Conservation (phyloP, 2,329 filamentous ascomycete genomes). For the Anthostomella pinea region DNA sequence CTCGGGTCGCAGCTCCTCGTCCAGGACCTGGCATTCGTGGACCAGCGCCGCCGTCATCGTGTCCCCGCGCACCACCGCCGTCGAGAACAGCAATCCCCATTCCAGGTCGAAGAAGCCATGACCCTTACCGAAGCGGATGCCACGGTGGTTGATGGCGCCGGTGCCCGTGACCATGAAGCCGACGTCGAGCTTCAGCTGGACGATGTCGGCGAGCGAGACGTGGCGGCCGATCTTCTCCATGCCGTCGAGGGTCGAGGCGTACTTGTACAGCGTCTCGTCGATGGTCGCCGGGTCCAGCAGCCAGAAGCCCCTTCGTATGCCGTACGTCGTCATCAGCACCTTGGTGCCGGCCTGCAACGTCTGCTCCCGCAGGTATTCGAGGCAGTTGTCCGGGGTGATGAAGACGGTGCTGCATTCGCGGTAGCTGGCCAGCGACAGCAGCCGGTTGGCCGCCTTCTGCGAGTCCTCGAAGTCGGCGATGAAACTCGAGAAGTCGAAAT, state of each 20-base stretch:
- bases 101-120: slow-evolving; percentile 42
- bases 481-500: slow-evolving; percentile 41
- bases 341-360: slow-evolving; percentile 39
- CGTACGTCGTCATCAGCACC: slow-evolving; percentile 40
- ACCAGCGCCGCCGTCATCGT: slow-evolving; percentile 35
- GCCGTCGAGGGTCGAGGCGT: slow-evolving; percentile 39
- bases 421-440: slow-evolving; percentile 34
- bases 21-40: slow-evolving; percentile 41
- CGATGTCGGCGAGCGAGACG: slow-evolving; percentile 35
- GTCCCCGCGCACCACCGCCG: slow-evolving; percentile 26
- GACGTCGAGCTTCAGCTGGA: slow-evolving; percentile 25
- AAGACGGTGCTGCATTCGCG: slow-evolving; percentile 32
- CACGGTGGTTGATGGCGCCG: slow-evolving; percentile 36
- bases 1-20: slow-evolving; percentile 33
- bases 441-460: slow-evolving; percentile 28
- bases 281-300: slow-evolving; percentile 37
- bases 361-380: slow-evolving; percentile 38
- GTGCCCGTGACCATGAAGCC: slow-evolving; percentile 40
- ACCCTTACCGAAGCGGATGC: slow-evolving; percentile 39
- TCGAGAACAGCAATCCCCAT: slow-evolving; percentile 38
- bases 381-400: slow-evolving; percentile 42
- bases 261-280: slow-evolving; percentile 23
- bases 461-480: slow-evolving; percentile 42
- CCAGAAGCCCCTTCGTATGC: slow-evolving; percentile 40
- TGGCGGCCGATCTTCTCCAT: slow-evolving; percentile 40